Base-by-base conservation (phyloP, 768 basidiomycete genomes). In the Gelatoporia subvermispora region DNA sequence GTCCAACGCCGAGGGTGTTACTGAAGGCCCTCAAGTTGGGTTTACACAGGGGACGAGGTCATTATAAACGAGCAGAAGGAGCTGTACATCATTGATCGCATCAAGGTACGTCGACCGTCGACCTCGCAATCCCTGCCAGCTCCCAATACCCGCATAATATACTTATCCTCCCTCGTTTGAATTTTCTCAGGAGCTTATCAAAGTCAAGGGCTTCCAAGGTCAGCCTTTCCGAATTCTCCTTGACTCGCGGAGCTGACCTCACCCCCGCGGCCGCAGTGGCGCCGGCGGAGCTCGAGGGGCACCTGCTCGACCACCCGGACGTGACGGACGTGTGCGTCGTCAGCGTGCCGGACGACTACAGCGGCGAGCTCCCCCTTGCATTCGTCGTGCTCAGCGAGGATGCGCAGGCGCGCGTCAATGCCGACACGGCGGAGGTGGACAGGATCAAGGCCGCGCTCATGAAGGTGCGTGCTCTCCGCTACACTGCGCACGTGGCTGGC, bases 31-130 rank as follows among this genome's bases (percentile, higher is more conserved):
- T 38, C 28, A 39, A 79, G 78, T 22, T 82, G 84, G 84, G 76
- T 85, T 21, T 76, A 74, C 28, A 87, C 83, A 0, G 85, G 84
- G 1, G 85, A 87, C 57, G 83, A 86, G 61, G 85, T 87, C 35
- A 68, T 67, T 54, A 73, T 88, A 58, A 77, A 85, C 52, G 75
- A 68, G 52, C 70, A 78, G 44, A 72, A 74, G 10, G 83, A 88
- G 52, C 59, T 88, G 1, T 86, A 79, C 57, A 69, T 89, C 22
- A 78, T 89, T 11, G 87, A 89, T 61, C 78, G 87, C 21, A 62
- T 87, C 47, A 89, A 88, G 75, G 84, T 13, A 31, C 5, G 28
- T 82, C 55, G n/a, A 53, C 1, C 25, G 35, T 24, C 3, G 2
- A 28, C 20, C 28, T 22, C n/a, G 22, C 31, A n/a, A n/a, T 13